A percentile compares a stretch with the other conserved stretches of the same genome.
phyloP scores from a whole-genome alignment of 495 filamentous ascomycete genomes.

The Cryomyces minteri region DNA sequence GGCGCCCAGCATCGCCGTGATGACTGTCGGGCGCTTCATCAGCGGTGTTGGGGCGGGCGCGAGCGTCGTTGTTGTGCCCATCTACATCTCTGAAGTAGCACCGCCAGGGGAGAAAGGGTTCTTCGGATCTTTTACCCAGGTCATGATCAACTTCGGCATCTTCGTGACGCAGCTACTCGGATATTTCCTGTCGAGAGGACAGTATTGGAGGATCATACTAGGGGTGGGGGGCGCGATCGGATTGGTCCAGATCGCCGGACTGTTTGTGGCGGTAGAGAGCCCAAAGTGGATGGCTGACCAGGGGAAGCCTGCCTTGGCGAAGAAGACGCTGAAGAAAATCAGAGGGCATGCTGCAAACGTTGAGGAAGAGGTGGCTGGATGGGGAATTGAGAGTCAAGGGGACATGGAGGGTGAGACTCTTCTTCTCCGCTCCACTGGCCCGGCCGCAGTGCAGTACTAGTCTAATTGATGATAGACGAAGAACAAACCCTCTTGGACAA shows the following conservation, averaged over 20 bases:
- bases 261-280: conserved; percentile 62
- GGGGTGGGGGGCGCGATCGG: conserved; percentile 53
- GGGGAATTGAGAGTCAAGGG: conserved; percentile 10
- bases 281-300: conserved; percentile 68
- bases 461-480: conserved; percentile 10
- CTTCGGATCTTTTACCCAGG: conserved; percentile 81
- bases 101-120: conserved; percentile 62
- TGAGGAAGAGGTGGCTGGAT: conserved; percentile 51
- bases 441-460: background rate
- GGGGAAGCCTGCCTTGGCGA: conserved; percentile 39
- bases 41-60: conserved; percentile 74
- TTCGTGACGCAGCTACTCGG: conserved; percentile 67
- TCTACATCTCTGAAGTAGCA: conserved; percentile 83
- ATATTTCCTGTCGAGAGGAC: conserved; percentile 62
- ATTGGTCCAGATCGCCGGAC: conserved; percentile 39
- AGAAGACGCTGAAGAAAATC: conserved; percentile 49
- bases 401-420: conserved; percentile 9
- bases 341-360: conserved; percentile 51
- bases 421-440: conserved; percentile 1
- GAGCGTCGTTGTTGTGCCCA: conserved; percentile 81
- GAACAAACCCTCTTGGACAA: conserved; percentile 18
- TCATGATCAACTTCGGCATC: conserved; percentile 91
- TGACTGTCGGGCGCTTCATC: conserved; percentile 58
- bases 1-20: conserved; percentile 42
- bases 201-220: conserved; percentile 69